phyloP scores from a whole-genome alignment of 1,284 basidiomycete genomes.

The Afroboletus lepidellus region DNA sequence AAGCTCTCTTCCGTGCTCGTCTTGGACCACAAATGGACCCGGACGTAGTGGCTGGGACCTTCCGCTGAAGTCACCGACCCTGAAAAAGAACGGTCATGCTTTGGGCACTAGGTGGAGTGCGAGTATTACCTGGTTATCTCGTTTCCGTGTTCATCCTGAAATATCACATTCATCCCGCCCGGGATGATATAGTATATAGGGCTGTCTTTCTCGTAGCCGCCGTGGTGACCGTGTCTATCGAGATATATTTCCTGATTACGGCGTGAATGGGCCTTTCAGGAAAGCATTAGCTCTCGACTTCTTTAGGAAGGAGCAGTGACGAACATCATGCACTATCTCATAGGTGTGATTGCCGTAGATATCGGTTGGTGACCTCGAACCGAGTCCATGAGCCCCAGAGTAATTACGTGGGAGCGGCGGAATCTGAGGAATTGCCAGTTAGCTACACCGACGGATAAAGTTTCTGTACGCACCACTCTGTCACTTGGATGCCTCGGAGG shows the following conservation, averaged over 20 bases:
- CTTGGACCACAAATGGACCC: constrained; percentile 47
- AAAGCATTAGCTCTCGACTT: constrained; percentile 11
- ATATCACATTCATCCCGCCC: constrained; percentile 62
- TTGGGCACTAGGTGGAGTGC: neutral
- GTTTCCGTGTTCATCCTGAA: constrained; percentile 64
- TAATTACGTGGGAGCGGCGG: constrained; percentile 31
- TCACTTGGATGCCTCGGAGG: constrained; percentile 22
- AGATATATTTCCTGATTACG: constrained; percentile 18
- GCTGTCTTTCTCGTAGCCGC: constrained; percentile 31
- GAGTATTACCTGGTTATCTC: constrained; percentile 58
- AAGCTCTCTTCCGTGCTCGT: constrained; percentile 47
- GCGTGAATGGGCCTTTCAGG: constrained; percentile 19
- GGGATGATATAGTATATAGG: constrained; percentile 64
- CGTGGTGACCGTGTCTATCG: constrained; percentile 25
- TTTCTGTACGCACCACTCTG: constrained; percentile 25
- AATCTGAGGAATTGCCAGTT: constrained; percentile 20
- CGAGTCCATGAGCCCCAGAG: constrained; percentile 17
- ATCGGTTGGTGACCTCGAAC: constrained; percentile 30
- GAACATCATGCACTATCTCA: constrained; percentile 22
- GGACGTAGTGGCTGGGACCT: constrained; percentile 24
- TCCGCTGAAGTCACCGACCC: constrained; percentile 46
- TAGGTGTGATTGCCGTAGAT: constrained; percentile 28
- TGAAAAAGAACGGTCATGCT: constrained; percentile 29
- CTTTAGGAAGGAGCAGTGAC: neutral
- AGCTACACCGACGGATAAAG: neutral